These are phyloP conservation scores for Combretum micranthum DNA, from an alignment of 345 rosid species.

Conservation along the genomic window DNA sequence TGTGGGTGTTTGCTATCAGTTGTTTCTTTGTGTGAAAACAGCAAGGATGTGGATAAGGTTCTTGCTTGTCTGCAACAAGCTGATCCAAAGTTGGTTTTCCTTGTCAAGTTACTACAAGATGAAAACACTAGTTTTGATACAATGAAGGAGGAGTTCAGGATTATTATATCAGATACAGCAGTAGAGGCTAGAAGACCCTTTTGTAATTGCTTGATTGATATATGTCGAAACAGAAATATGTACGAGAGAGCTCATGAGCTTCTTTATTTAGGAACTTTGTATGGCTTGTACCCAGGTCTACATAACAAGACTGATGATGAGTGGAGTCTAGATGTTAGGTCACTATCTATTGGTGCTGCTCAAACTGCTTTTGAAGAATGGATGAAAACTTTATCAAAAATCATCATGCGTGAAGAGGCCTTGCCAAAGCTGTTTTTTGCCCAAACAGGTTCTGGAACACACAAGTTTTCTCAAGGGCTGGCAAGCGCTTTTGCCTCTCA, in stretches of 20 bases:
- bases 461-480: constrained; percentile 73
- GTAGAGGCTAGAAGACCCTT: constrained; percentile 80
- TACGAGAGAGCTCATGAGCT: constrained; percentile 71
- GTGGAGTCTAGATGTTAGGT: constrained; percentile 85
- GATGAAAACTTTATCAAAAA: constrained; percentile 62
- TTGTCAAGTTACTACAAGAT: constrained; percentile 44
- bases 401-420: constrained; percentile 51
- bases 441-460: constrained; percentile 78
- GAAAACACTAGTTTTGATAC: constrained; percentile 36
- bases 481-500: constrained; percentile 69
- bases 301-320: constrained; percentile 60
- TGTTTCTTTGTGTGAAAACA: constrained; percentile 51
- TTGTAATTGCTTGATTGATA: constrained; percentile 86
- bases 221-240: constrained; percentile 50
- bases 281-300: constrained; percentile 68
- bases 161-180: constrained; percentile 40
- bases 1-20: constrained; percentile 84
- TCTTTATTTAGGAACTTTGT: constrained; percentile 76
- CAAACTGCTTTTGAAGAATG: constrained; percentile 86
- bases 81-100: constrained; percentile 51
- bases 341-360: constrained; percentile 82
- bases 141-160: constrained; percentile 55
- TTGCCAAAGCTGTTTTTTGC: constrained; percentile 71
- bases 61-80: constrained; percentile 56
- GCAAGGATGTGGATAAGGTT: constrained; percentile 51